Conservation (phyloP, 805 yeast species). For the Sporopachydermia quercuum region DNA sequence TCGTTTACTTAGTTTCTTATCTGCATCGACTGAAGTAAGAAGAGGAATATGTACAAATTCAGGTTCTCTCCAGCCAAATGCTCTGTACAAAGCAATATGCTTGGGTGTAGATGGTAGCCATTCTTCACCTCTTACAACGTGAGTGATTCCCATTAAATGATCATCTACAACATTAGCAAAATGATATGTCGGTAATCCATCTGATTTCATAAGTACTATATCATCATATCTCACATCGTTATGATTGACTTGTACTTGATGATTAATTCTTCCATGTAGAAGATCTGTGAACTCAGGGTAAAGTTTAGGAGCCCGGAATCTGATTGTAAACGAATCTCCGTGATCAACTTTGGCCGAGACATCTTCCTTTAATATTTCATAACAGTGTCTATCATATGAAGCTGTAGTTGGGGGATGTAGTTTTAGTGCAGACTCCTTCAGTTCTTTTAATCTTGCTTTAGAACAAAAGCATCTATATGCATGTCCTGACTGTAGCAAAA, state of each 20-base stretch:
- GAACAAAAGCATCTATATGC: conserved; percentile 87
- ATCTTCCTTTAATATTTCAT: conserved; percentile 26
- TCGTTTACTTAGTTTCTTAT: conserved; percentile 72
- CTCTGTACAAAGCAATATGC: conserved; percentile 73
- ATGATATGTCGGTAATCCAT: conserved; percentile 91
- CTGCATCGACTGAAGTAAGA: conserved; percentile 44
- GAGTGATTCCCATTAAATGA: conserved; percentile 82
- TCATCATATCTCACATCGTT: conserved; percentile 75
- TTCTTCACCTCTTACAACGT: conserved; percentile 94
- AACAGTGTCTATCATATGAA: conserved; percentile 79
- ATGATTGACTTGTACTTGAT: conserved; percentile 67
- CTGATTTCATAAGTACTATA: conserved; percentile 81
- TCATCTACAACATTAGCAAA: conserved; percentile 94
- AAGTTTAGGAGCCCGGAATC: conserved; percentile 61
- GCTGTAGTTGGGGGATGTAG: conserved; percentile 83
- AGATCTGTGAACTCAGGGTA: conserved; percentile 61
- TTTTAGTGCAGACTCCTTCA: conserved; percentile 59
- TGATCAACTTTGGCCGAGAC: conserved; percentile 19
- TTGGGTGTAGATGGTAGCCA: conserved; percentile 96
- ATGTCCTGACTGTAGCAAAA: conserved; percentile 42
- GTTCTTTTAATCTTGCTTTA: conserved; percentile 52
- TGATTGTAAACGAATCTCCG: conserved; percentile 35
- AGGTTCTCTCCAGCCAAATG: conserved; percentile 80
- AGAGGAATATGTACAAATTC: conserved; percentile 80
- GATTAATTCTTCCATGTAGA: conserved; percentile 60